phyloP scores from a whole-genome alignment of 352 stramenopile genomes.

The Phytophthora niederhauseri region DNA sequence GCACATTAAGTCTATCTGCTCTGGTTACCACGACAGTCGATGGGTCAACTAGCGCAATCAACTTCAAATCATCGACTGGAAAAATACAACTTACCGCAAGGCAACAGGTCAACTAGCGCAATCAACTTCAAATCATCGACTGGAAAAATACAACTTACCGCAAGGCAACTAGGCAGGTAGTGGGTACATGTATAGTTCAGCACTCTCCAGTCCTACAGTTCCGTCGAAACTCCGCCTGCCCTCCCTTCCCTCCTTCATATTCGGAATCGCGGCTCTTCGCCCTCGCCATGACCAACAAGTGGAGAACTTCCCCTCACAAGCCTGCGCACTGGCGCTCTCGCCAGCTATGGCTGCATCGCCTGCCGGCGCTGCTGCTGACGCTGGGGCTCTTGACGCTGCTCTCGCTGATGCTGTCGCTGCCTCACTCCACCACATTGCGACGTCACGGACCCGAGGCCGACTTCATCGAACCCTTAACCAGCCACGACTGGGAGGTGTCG shows the following conservation, averaged over 20 bases:
- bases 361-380: background rate
- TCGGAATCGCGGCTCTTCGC: background rate
- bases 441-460: background rate
- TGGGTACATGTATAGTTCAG: too few species aligned
- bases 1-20: too few species aligned
- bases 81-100: too few species aligned
- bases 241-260: background rate
- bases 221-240: background rate
- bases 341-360: background rate
- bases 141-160: too few species aligned
- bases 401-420: background rate
- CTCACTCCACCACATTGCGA: background rate
- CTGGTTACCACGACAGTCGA: too few species aligned
- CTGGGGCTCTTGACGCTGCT: background rate
- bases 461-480: background rate
- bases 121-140: too few species aligned
- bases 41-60: too few species aligned
- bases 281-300: conserved; percentile 1
- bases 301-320: background rate
- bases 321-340: background rate
- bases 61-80: too few species aligned
- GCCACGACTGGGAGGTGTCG: background rate
- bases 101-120: too few species aligned
- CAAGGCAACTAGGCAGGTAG: too few species aligned
- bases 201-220: too few species aligned